A percentile compares a stretch with the other conserved stretches of the same genome.
Evolutionary conservation across 2,329 filamentous ascomycete species (phyloP).

Genomic region (Fusarium torulosum): DNA sequence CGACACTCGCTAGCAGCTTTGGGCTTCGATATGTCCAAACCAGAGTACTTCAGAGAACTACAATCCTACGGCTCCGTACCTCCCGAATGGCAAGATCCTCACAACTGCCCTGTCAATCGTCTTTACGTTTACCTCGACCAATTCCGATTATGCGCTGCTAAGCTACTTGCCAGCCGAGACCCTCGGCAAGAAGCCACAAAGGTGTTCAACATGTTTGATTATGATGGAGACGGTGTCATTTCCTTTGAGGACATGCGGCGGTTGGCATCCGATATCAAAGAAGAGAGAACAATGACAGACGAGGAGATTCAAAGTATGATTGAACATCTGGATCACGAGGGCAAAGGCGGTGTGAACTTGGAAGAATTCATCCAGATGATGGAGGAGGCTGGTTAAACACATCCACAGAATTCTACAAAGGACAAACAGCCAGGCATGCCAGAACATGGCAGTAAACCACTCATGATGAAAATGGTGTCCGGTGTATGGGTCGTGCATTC

Average conservation of each 20-base stretch:
- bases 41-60: slow-evolving; percentile 84
- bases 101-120: slow-evolving; percentile 59
- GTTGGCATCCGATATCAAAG: slow-evolving; percentile 90
- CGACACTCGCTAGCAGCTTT: slow-evolving; percentile 96
- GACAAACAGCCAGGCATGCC: slow-evolving; percentile 20
- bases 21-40: slow-evolving; percentile 90
- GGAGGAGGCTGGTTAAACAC: slow-evolving; percentile 57
- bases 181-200: slow-evolving; percentile 91
- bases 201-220: slow-evolving; percentile 94
- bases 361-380: slow-evolving; percentile 78
- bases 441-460: slow-evolving; percentile 4
- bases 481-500: slow-evolving; percentile 1
- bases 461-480: not conserved
- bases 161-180: slow-evolving; percentile 84
- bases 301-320: slow-evolving; percentile 96
- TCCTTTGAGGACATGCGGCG: slow-evolving; percentile 87
- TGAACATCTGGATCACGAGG: slow-evolving; percentile 96
- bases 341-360: slow-evolving; percentile 81
- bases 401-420: slow-evolving; percentile 3
- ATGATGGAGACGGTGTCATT: slow-evolving; percentile 91
- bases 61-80: slow-evolving; percentile 82
- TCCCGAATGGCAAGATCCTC: slow-evolving; percentile 65
- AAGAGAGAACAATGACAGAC: slow-evolving; percentile 82
- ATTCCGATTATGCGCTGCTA: slow-evolving; percentile 78
- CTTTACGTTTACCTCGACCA: slow-evolving; percentile 67